Conservation (phyloP, 768 basidiomycete genomes). For the Dendrothele bispora region DNA sequence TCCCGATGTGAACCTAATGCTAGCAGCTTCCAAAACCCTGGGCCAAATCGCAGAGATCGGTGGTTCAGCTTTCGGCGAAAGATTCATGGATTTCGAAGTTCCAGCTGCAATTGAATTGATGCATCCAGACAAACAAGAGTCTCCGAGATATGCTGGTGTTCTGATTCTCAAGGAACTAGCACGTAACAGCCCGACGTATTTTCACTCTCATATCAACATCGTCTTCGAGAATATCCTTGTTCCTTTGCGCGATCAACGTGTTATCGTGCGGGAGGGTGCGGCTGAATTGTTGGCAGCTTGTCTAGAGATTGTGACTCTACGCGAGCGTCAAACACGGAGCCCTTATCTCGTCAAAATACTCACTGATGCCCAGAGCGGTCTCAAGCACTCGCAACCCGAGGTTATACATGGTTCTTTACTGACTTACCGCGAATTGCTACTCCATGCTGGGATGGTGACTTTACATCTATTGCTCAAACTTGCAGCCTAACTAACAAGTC, state of each 20-base stretch:
- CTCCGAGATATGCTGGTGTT: constrained; percentile 89
- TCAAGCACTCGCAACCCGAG: constrained; percentile 81
- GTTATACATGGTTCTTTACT: constrained; percentile 90
- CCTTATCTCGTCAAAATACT: constrained; percentile 80
- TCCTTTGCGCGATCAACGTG: constrained; percentile 83
- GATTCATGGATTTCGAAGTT: constrained; percentile 89
- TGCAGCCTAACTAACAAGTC: background rate
- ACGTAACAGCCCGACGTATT: constrained; percentile 81
- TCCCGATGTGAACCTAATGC: constrained; percentile 91
- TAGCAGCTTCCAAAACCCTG: constrained; percentile 88
- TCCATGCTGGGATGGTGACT: constrained; percentile 92
- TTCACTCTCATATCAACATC: constrained; percentile 82
- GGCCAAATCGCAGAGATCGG: constrained; percentile 86
- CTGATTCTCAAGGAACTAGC: constrained; percentile 94
- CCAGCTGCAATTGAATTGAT: constrained; percentile 80
- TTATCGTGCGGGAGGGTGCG: constrained; percentile 90
- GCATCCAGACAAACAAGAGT: constrained; percentile 78
- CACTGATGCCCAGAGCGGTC: constrained; percentile 80
- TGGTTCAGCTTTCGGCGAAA: constrained; percentile 80
- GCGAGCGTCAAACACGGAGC: constrained; percentile 67
- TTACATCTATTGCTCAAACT: background rate
- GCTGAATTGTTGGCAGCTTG: constrained; percentile 93
- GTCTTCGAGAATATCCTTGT: constrained; percentile 93
- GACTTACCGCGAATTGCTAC: constrained; percentile 86
- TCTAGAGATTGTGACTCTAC: constrained; percentile 78